Base-by-base conservation (phyloP, 1,284 basidiomycete species). In the Cryptococcus hybrid region DNA sequence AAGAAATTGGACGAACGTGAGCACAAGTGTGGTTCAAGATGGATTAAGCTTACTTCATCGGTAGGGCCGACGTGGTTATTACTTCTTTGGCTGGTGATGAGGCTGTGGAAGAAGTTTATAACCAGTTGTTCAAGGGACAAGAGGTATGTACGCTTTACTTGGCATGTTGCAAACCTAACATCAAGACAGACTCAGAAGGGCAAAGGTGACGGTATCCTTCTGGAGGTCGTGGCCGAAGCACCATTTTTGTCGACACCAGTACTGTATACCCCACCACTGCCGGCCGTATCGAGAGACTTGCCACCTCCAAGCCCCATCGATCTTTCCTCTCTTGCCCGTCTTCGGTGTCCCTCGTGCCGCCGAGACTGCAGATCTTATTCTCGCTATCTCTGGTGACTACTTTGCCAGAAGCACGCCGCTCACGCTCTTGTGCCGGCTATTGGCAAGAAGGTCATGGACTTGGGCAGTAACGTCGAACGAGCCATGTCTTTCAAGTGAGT, bases 301-400 rank as follows among this genome's bases (percentile, higher is more conserved):
- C 92, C 47, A 84, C 86, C 1, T 76, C 82, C 38, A 79, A 85
- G 53, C 83, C 83, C 1, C 83, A 86, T 66, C 81, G 84, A 47
- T 83, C 83, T 66, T 85, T 92, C 69, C 82, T 95, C 59, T 85
- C 88, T 37, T 85, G 85, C 40, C 91, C 3, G 87, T 92, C 7
- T 90, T 94, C 62, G 92, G 90, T 9, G 81, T 86, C 13, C 77
- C 76, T 13, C 72, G 80, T 11, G 84, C 82, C 18, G 92, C 92
- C 0, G 84, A 86, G 36, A 82, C 80, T 11, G 87, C 85, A 1
- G 82, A 86, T 56, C 83, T 95, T 13, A 72, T 94, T 46, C 82
- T 92, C 54, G 83, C 87, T 51, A 87, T 93, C 80, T 86, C 87
- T 2, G 92, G 92, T 7, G 88, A 92, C 71, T 88, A 90, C 73